Evolutionary conservation across 1,284 basidiomycete genomes (phyloP).

Genomic region (Phellopilus nigrolimitatus): DNA sequence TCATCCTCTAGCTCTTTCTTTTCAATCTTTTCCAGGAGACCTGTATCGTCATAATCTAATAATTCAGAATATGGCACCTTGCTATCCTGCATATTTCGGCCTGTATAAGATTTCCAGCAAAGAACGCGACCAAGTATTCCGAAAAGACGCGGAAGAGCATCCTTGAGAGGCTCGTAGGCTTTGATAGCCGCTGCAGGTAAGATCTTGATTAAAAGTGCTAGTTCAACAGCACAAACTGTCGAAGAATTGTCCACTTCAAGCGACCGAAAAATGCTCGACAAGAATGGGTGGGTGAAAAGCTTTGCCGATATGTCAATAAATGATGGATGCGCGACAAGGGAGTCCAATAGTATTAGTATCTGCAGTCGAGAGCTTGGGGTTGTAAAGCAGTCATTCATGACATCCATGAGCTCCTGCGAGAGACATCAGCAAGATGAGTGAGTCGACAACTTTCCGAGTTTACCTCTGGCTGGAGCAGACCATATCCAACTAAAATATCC

Average conservation of each 20-base stretch:
- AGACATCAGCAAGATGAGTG: conserved; percentile 17
- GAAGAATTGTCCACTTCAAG: conserved; percentile 69
- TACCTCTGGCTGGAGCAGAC: conserved; percentile 57
- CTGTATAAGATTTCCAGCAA: conserved; percentile 59
- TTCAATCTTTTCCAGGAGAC: conserved; percentile 32
- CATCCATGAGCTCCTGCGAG: conserved; percentile 42
- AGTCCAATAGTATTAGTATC: conserved; percentile 57
- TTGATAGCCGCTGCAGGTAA: conserved; percentile 69
- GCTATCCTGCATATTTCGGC: conserved; percentile 23
- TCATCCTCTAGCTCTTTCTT: conserved; percentile 32
- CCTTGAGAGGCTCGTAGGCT: conserved; percentile 49
- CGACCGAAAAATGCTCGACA: conserved; percentile 55
- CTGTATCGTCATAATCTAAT: conserved; percentile 22
- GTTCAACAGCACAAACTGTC: conserved; percentile 56
- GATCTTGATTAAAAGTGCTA: conserved; percentile 61
- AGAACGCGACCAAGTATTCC: conserved; percentile 62
- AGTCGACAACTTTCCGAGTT: background rate
- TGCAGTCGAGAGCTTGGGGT: conserved; percentile 60
- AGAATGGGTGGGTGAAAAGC: conserved; percentile 59
- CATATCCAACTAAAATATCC: conserved; percentile 62
- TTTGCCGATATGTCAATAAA: conserved; percentile 46
- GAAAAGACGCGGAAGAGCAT: conserved; percentile 55
- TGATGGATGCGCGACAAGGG: conserved; percentile 48
- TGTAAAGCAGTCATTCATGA: conserved; percentile 55
- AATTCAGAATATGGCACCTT: conserved; percentile 24